Percentiles rank a stretch among this genome's conserved stretches.
These are phyloP conservation scores for Suillus clintonianus DNA, from an alignment of 768 basidiomycete genomes.

Conservation along the genomic window DNA sequence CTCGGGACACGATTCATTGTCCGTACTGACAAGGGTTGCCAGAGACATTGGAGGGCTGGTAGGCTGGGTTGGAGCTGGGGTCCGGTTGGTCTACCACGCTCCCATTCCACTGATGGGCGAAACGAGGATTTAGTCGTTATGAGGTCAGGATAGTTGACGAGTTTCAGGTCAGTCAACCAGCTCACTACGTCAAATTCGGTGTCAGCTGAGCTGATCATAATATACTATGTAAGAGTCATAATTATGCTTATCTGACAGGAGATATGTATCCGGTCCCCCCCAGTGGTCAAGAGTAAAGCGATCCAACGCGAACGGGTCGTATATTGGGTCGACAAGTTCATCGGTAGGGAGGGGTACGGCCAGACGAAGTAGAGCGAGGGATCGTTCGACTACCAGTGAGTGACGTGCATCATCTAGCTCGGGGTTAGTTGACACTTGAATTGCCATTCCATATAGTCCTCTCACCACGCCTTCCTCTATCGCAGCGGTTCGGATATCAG, in stretches of 20 bases:
- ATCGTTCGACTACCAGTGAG: fast-evolving
- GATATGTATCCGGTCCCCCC: too few species aligned
- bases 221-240: not conserved
- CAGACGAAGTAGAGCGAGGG: not conserved
- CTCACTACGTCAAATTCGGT: not conserved
- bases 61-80: too few species aligned
- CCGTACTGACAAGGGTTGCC: too few species aligned
- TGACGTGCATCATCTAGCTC: not conserved
- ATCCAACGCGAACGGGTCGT: not conserved
- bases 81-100: too few species aligned
- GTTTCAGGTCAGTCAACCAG: not conserved
- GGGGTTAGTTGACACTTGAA: fast-evolving
- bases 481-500: not conserved
- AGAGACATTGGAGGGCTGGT: too few species aligned
- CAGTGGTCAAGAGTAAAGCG: too few species aligned
- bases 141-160: not conserved
- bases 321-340: not conserved
- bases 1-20: too few species aligned
- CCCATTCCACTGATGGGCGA: too few species aligned
- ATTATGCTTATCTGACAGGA: not conserved
- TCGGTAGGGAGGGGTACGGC: not conserved
- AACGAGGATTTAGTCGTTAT: not conserved
- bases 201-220: not conserved
- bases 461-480: not conserved
- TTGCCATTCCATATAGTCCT: not conserved